Conservation (phyloP, 371 early-diverging fungal species). For the Mortierella sp. region DNA sequence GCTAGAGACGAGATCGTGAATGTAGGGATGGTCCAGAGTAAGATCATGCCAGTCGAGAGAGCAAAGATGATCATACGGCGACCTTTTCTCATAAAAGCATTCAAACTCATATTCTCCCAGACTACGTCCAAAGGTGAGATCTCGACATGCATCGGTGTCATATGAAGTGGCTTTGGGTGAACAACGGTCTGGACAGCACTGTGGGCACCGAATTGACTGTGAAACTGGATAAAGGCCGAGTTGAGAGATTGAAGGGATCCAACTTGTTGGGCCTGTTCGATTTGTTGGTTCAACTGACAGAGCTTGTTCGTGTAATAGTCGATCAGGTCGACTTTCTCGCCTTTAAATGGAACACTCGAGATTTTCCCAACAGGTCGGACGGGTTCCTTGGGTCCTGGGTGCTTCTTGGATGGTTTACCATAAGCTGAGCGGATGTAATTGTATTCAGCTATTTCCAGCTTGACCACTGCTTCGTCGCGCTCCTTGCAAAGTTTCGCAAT, state of each 20-base stretch:
- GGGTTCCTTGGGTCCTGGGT: constrained; percentile 13
- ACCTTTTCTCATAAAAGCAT: constrained; percentile 63
- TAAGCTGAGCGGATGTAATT: constrained; percentile 40
- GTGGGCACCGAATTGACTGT: constrained; percentile 82
- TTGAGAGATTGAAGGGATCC: constrained; percentile 52
- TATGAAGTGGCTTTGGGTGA: constrained; percentile 71
- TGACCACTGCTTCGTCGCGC: constrained; percentile 62
- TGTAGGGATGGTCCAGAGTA: constrained; percentile 81
- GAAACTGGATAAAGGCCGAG: constrained; percentile 87
- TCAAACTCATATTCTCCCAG: constrained; percentile 83
- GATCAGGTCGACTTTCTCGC: constrained; percentile 78
- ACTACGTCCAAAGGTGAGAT: constrained; percentile 82
- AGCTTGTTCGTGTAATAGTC: constrained; percentile 66
- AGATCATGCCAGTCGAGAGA: constrained; percentile 63
- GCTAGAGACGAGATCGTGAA: constrained; percentile 72
- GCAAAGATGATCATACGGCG: constrained; percentile 63
- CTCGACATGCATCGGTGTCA: constrained; percentile 73
- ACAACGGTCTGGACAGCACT: constrained; percentile 83
- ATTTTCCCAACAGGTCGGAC: constrained; percentile 71
- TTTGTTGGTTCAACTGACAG: constrained; percentile 62
- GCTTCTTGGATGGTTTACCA: constrained; percentile 13
- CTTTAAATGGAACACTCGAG: constrained; percentile 60
- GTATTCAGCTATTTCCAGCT: constrained; percentile 49
- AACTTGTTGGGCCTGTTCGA: constrained; percentile 54
- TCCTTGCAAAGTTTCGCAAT: constrained; percentile 66